Percentiles rank a stretch among this genome's conserved stretches.
Evolutionary conservation across 1,139 yeast genomes (phyloP).

Genomic region (Blastobotrys apis): DNA sequence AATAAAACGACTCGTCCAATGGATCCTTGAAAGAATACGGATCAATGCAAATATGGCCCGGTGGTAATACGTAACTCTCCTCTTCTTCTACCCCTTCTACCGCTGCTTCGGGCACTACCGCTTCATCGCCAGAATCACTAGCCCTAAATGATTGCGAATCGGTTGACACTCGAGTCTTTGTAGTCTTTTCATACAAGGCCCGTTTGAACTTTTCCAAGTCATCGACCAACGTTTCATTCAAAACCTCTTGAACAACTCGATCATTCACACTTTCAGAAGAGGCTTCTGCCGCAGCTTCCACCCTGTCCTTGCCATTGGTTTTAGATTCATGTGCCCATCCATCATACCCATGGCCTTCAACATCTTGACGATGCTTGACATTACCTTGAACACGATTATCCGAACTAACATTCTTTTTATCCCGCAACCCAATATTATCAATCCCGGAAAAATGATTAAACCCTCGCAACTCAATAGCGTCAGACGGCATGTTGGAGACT

Average conservation of each 20-base stretch:
- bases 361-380: slow-evolving; percentile 61
- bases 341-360: slow-evolving; percentile 72
- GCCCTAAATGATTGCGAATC: slow-evolving; percentile 8
- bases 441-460: slow-evolving; percentile 88
- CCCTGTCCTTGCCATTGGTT: slow-evolving; percentile 29
- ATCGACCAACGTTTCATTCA: slow-evolving; percentile 16
- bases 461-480: slow-evolving; percentile 32
- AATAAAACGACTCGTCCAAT: slow-evolving; percentile 67
- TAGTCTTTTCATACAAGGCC: slow-evolving; percentile 20
- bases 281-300: slow-evolving; percentile 25
- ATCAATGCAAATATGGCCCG: slow-evolving; percentile 45
- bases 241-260: slow-evolving; percentile 12
- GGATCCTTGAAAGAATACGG: slow-evolving; percentile 92
- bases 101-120: slow-evolving; percentile 6
- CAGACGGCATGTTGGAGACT: slow-evolving; percentile 15
- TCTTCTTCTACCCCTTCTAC: slow-evolving; percentile 1
- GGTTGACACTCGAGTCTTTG: slow-evolving; percentile 6
- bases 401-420: slow-evolving; percentile 70
- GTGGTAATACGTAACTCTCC: not conserved
- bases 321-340: slow-evolving; percentile 18
- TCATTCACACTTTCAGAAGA: slow-evolving; percentile 2
- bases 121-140: slow-evolving; percentile 13
- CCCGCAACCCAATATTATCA: slow-evolving; percentile 80
- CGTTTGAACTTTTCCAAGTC: slow-evolving; percentile 20
- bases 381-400: slow-evolving; percentile 77